A percentile compares a stretch with the other conserved stretches of the same genome.
Conservation (phyloP, 1,284 basidiomycete species). For the Wallemia hederae region DNA sequence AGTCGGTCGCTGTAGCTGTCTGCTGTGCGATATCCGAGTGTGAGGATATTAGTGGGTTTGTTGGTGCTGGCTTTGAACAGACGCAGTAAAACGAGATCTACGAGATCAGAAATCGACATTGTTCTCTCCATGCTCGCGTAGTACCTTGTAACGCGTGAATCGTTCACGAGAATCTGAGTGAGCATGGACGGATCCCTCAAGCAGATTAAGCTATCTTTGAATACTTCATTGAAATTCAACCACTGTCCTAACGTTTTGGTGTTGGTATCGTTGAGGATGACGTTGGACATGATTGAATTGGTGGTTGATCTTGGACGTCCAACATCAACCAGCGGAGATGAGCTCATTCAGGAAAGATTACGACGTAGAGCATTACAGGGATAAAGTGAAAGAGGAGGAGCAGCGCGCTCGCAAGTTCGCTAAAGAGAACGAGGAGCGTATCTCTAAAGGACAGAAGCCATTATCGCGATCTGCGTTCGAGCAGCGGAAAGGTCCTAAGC, state of each 20-base stretch:
- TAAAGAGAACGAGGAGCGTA: background rate
- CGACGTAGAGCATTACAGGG: background rate
- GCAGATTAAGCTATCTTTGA: too few species aligned
- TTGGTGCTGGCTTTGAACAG: background rate
- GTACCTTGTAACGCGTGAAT: background rate
- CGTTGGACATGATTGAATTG: background rate
- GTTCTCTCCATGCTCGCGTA: background rate
- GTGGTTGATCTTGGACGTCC: too few species aligned
- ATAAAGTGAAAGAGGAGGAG: background rate
- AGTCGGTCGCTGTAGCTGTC: background rate
- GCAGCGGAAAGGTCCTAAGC: constrained; percentile 27
- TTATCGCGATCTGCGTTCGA: background rate
- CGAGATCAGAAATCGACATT: background rate
- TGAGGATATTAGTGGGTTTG: background rate
- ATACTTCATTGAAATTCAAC: background rate
- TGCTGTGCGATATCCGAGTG: background rate
- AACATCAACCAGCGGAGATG: background rate
- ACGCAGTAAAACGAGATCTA: background rate
- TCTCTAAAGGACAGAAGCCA: background rate
- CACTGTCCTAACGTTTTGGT: background rate
- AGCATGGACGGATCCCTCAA: background rate
- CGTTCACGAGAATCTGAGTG: background rate
- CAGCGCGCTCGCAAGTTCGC: background rate
- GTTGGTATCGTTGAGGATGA: background rate
- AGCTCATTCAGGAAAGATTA: constrained; percentile 1